Percentiles rank a stretch among this genome's conserved stretches.
phyloP scores from a whole-genome alignment of 345 rosid genomes.

The Salix purpurea region DNA sequence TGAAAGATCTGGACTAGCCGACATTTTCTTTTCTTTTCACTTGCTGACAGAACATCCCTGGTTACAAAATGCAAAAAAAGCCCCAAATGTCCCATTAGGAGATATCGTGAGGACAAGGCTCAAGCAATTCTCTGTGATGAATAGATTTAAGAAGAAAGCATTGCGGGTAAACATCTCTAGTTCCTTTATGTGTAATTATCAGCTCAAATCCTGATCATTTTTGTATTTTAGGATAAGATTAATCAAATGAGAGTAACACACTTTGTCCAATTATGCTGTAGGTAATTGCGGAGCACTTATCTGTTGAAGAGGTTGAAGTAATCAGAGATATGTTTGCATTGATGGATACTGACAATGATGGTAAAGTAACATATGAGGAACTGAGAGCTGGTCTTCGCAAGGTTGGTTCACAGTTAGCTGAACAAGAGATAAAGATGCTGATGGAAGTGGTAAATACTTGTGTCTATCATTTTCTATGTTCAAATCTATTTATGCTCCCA shows the following conservation, averaged over 20 bases:
- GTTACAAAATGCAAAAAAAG: conserved; percentile 92
- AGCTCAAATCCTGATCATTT: background rate
- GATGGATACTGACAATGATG: conserved; percentile 89
- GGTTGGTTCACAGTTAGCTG: conserved; percentile 86
- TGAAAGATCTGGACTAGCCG: conserved; percentile 6
- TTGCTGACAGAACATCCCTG: conserved; percentile 72
- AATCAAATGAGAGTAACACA: background rate
- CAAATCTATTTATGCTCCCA: background rate
- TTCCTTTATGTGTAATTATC: conserved; percentile 4
- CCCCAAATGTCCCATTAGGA: conserved; percentile 93
- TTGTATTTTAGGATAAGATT: background rate
- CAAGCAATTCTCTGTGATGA: conserved; percentile 93
- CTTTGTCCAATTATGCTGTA: conserved; percentile 30
- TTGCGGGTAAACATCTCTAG: conserved; percentile 54
- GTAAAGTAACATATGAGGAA: conserved; percentile 75
- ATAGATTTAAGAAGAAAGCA: conserved; percentile 91
- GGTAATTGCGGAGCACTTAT: conserved; percentile 94
- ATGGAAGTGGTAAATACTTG: conserved; percentile 82
- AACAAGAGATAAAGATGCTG: conserved; percentile 91
- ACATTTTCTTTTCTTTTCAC: conserved; percentile 9
- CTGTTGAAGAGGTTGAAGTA: conserved; percentile 82
- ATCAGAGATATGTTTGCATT: conserved; percentile 82
- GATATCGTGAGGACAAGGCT: conserved; percentile 91
- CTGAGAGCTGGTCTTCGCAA: conserved; percentile 83
- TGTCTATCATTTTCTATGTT: conserved; percentile 1